These are phyloP conservation scores for Pseudogymnoascus sp. DNA, from an alignment of 2,329 filamentous ascomycete genomes.

Conservation along the genomic window DNA sequence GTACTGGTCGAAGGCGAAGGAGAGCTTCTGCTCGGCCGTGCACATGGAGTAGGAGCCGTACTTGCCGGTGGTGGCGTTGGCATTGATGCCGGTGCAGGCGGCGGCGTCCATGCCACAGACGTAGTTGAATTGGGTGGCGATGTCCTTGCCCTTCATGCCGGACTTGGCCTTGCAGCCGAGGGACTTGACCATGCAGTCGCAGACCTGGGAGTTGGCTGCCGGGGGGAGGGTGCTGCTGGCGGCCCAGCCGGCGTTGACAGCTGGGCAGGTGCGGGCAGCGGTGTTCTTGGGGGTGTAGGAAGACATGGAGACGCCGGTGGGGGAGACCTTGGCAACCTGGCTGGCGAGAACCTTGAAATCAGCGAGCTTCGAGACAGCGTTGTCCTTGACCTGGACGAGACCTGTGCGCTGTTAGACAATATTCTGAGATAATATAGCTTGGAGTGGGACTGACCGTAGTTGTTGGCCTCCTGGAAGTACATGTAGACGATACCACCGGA, in stretches of 20 bases:
- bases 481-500: slow-evolving; percentile 98
- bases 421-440: slow-evolving; percentile 13
- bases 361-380: slow-evolving; percentile 55
- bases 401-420: slow-evolving; percentile 37
- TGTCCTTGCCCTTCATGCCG: slow-evolving; percentile 48
- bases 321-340: slow-evolving; percentile 59
- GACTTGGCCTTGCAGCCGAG: slow-evolving; percentile 61
- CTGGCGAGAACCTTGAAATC: slow-evolving; percentile 69
- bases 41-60: slow-evolving; percentile 80
- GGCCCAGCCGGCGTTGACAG: slow-evolving; percentile 56
- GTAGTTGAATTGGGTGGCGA: slow-evolving; percentile 62
- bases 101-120: slow-evolving; percentile 54
- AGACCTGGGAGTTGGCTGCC: slow-evolving; percentile 68
- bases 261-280: slow-evolving; percentile 62
- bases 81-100: slow-evolving; percentile 60
- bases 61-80: slow-evolving; percentile 57
- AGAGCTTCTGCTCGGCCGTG: slow-evolving; percentile 59
- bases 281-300: slow-evolving; percentile 70
- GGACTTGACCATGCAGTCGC: slow-evolving; percentile 74
- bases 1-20: slow-evolving; percentile 67
- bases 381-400: slow-evolving; percentile 56
- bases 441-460: slow-evolving; percentile 56
- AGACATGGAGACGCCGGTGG: slow-evolving; percentile 55
- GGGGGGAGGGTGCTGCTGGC: slow-evolving; percentile 69
- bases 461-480: slow-evolving; percentile 88